phyloP scores from a whole-genome alignment of 148 eudicot species.

The Polygonum aviculare region DNA sequence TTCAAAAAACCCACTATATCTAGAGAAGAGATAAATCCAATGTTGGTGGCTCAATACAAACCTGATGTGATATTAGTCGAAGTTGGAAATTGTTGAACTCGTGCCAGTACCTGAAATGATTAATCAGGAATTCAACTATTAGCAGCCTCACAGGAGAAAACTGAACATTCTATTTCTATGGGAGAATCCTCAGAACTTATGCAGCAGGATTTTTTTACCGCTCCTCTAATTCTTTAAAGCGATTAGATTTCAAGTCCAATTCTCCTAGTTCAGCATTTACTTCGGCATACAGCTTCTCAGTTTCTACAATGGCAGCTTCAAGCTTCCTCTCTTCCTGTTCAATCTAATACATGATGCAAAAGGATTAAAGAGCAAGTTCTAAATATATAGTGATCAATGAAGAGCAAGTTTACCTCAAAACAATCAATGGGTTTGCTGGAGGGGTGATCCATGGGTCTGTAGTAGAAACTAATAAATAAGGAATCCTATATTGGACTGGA shows the following conservation, averaged over 20 bases:
- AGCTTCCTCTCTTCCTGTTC: constrained; percentile 84
- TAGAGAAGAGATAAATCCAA: too few relatives aligned
- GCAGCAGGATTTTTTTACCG: constrained; percentile 30
- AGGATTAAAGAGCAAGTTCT: constrained; percentile 12
- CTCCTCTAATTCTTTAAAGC: constrained; percentile 92
- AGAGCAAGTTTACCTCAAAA: too few relatives aligned
- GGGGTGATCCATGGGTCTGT: too few relatives aligned
- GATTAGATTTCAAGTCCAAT: constrained; percentile 72
- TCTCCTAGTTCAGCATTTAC: constrained; percentile 87
- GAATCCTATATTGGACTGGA: not conserved
- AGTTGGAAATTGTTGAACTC: constrained; percentile 96
- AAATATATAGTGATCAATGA: not conserved
- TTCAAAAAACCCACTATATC: too few relatives aligned
- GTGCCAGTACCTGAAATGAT: constrained; percentile 71
- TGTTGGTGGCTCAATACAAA: not conserved
- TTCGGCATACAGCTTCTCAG: constrained; percentile 76
- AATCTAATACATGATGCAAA: constrained; percentile 34
- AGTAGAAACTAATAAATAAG: too few relatives aligned
- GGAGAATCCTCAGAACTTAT: not conserved
- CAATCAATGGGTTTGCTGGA: too few relatives aligned
- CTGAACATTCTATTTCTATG: not conserved
- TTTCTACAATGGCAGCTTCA: constrained; percentile 70
- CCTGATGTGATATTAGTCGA: constrained; percentile 95
- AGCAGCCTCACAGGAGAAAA: not conserved
- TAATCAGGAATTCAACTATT: not conserved